phyloP scores from a whole-genome alignment of 2,329 filamentous ascomycete genomes.

The Cladosporium sp. region DNA sequence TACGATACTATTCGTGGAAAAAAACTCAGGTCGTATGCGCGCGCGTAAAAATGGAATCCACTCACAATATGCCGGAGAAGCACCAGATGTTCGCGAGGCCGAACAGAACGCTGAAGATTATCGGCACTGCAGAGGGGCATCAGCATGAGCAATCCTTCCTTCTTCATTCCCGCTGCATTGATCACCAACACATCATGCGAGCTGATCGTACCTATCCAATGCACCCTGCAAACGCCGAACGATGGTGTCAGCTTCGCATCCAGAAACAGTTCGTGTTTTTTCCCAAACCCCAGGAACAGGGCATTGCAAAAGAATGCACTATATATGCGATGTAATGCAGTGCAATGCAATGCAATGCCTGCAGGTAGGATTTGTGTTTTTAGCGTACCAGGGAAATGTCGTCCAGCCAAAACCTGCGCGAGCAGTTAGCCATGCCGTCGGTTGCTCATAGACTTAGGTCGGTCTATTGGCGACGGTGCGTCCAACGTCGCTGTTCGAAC shows the following conservation, averaged over 20 bases:
- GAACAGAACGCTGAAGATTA: constrained; percentile 52
- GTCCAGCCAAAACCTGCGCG: constrained; percentile 75
- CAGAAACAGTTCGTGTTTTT: neutral
- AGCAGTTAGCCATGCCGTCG: constrained; percentile 4
- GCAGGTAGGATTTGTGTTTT: constrained; percentile 28
- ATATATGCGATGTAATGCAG: constrained; percentile 38
- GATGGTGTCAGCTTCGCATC: constrained; percentile 35
- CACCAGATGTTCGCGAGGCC: constrained; percentile 62
- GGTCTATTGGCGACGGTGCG: neutral
- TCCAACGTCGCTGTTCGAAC: neutral
- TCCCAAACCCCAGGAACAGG: constrained; percentile 24
- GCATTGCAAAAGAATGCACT: constrained; percentile 18
- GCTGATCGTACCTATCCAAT: constrained; percentile 50
- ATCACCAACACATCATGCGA: constrained; percentile 22
- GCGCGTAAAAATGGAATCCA: neutral
- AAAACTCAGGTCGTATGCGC: constrained; percentile 7
- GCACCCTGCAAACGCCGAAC: constrained; percentile 43
- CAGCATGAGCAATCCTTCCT: constrained; percentile 7
- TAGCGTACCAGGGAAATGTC: constrained; percentile 70
- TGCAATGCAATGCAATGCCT: constrained; percentile 25
- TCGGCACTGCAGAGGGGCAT: constrained; percentile 44
- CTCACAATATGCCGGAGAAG: constrained; percentile 64
- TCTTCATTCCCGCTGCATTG: constrained; percentile 14
- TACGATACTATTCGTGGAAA: constrained; percentile 5
- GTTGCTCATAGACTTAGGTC: too few species aligned